phyloP scores from a whole-genome alignment of 768 basidiomycete species.

The Psilocybe tampanensis region DNA sequence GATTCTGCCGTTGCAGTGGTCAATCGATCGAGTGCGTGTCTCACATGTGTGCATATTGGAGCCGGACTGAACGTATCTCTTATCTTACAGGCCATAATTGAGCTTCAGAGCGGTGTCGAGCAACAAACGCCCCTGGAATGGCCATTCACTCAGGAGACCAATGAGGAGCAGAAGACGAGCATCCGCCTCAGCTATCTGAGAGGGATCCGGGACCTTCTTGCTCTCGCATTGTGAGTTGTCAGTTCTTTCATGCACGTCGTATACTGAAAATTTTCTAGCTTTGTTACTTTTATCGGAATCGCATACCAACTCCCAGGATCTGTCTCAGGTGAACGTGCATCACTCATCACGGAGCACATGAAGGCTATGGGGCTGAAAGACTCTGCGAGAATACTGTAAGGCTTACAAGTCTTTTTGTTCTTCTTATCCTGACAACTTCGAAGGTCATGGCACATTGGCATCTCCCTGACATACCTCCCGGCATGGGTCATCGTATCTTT shows the following conservation, averaged over 20 bases:
- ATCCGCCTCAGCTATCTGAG: conserved; percentile 66
- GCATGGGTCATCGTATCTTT: conserved; percentile 75
- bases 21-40: conserved; percentile 62
- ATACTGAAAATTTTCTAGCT: conserved; percentile 37
- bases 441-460: conserved; percentile 67
- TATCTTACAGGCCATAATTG: conserved; percentile 58
- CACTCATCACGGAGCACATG: conserved; percentile 68
- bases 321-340: conserved; percentile 66
- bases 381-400: conserved; percentile 48
- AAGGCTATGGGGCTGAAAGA: conserved; percentile 81
- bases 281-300: conserved; percentile 73
- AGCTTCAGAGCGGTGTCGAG: conserved; percentile 59
- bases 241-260: neutral
- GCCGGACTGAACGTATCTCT: neutral
- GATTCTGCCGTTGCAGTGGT: conserved; percentile 76
- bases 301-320: conserved; percentile 79
- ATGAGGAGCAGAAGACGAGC: conserved; percentile 57
- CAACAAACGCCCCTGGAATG: conserved; percentile 67
- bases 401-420: neutral
- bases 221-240: conserved; percentile 60
- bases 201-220: conserved; percentile 62
- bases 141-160: conserved; percentile 73
- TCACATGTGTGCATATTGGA: neutral
- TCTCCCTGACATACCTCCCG: conserved; percentile 71
- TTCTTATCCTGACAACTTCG: conserved; percentile 21